phyloP scores from a whole-genome alignment of 495 filamentous ascomycete genomes.

The Penicillium taxi region DNA sequence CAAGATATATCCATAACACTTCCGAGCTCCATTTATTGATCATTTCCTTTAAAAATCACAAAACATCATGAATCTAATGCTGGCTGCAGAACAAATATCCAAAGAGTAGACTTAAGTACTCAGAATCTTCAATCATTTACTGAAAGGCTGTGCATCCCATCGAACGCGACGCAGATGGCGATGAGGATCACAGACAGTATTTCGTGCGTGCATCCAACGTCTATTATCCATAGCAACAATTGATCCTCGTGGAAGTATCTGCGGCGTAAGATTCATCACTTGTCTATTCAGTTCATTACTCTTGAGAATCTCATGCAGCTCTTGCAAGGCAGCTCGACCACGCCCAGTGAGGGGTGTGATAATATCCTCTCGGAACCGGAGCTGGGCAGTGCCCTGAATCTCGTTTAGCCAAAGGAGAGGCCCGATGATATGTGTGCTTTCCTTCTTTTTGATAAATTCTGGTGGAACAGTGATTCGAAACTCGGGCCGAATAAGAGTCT shows the following conservation, averaged over 20 bases:
- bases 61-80: too few species aligned
- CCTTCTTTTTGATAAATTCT: constrained; percentile 24
- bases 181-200: constrained; percentile 22
- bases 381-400: background rate
- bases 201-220: constrained; percentile 30
- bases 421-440: background rate
- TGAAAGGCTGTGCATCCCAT: constrained; percentile 22
- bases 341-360: constrained; percentile 10
- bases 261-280: constrained; percentile 12
- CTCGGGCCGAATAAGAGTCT: constrained; percentile 10
- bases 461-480: constrained; percentile 25
- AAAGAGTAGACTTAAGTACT: too few species aligned
- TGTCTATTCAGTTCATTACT: background rate
- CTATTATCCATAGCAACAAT: constrained; percentile 30
- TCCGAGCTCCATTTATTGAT: too few species aligned
- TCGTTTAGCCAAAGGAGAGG: constrained; percentile 11
- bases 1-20: too few species aligned
- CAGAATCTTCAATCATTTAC: too few species aligned
- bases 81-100: too few species aligned
- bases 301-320: constrained; percentile 13
- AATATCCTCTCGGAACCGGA: constrained; percentile 29
- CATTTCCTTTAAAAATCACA: too few species aligned
- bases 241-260: constrained; percentile 14
- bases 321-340: constrained; percentile 15
- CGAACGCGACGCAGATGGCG: constrained; percentile 29